Evolutionary conservation across 768 basidiomycete genomes (phyloP), one percentile per base, ranked within the genome.

Genomic region (Asterophora parasitica): DNA sequence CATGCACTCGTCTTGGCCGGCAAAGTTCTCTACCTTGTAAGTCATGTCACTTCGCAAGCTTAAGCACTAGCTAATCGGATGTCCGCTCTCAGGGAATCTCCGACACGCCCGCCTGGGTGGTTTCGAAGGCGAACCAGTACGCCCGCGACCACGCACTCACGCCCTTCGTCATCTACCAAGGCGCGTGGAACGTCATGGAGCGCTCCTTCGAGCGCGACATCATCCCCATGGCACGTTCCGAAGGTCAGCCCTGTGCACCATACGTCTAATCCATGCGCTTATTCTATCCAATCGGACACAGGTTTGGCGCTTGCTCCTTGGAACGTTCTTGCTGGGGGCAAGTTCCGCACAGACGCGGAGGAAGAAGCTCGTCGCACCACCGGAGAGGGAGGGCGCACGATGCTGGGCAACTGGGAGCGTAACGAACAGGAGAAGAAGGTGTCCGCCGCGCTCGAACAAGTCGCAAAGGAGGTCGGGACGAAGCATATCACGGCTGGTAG

Each of bases 311-410:
- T 68, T 0, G 65, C 65, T 0, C 66, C 65, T 4, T 69, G 66
- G 66, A 58, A 59, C 10, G 66, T 67, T 4, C 53, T 68, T 7
- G 69, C 61, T 4, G 61, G 44, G 9, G 66, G 69, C 51, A 82
- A 80, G 50, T 68, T 85, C 15, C 64, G 78, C 36, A 83, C 81
- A 0, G 65, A 72, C n/a, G 85, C 77, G 11, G 65, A 69, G 45
- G 67, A 69, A 37, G 58, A 62, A 27, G 47, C 47, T 11, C 54
- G 63, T 0, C 48, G 50, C 7, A 39, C 60, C 17, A 58, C 60
- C 2, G 67, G 67, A 6, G 74, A 77, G 50, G 65, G 66, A 0
- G 76, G 77, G 1, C 73, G 75, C 0, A 59, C 33, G 16, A 32
- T 34, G 11, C 46, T 54, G 4, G 49, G 56, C 7, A 43, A 50